Evolutionary conservation across 371 early-diverging fungal genomes (phyloP), one percentile per base, ranked within the genome.

Genomic region (Dichotomocladium elegans): DNA sequence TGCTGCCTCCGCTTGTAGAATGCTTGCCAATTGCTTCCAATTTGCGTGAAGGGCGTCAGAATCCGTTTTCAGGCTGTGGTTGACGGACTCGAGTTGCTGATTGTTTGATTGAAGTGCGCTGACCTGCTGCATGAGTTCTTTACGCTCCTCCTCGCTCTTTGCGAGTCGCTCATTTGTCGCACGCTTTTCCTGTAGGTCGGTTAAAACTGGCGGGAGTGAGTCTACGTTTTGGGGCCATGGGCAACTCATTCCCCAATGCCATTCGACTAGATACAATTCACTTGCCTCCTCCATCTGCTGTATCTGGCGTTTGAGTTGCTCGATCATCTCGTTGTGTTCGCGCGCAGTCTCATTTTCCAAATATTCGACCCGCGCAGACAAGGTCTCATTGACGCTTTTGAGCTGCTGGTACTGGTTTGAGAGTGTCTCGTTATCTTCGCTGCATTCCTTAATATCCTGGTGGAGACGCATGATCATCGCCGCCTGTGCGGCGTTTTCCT

Each of bases 401-500:
- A 60, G 40, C 9, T 76, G 74, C n/a, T 84, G 77, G 11, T 82
- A 64, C 49, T 80, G 75, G 14, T 68, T 55, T 34, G 78, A 79
- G 11, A 90, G 70, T 0, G 48, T 30, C 3, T 70, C 66, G 30
- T 74, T 70, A 11, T 74, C 74, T 3, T 68, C 66, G 24, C 51
- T 61, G 37, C 63, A 68, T 21, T 82, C 81, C 17, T 81, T 75
- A 2, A 88, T 64, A 43, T 74, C 74, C n/a, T 61, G 33, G 28
- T 74, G 74, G 12, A 74, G 48, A 19, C 63, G 61, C 8, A 60
- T 54, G 25, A 74, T 55, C 65, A 74, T 63, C 9, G 63, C 57
- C 0, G 74, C 69, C 10, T 91, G 66, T 0, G 75, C 77, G 26
- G 78, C 74, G 28, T 79, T 68, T 47, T 92, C 89, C 31, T 81